Conservation (phyloP, 495 filamentous ascomycete species). For the Podospora bellae-mahoneyi region DNA sequence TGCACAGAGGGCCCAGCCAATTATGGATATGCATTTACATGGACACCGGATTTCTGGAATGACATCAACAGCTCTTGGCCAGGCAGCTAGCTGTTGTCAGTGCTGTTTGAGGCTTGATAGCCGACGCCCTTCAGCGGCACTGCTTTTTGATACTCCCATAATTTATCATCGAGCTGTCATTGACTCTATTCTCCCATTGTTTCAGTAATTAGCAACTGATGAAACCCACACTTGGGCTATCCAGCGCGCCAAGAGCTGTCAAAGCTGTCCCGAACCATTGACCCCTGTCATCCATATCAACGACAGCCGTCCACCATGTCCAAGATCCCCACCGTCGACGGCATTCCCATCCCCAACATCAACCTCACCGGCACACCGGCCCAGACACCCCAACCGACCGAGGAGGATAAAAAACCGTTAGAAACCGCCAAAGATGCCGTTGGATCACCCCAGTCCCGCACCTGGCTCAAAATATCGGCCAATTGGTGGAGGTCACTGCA, state of each 20-base stretch:
- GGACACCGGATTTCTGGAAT: background rate
- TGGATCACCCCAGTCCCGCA: conserved; percentile 49
- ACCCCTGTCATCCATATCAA: background rate
- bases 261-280: background rate
- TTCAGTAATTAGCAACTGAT: too few relatives aligned
- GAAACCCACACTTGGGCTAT: background rate
- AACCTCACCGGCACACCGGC: conserved; percentile 10
- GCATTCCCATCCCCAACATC: conserved; percentile 33
- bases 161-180: background rate
- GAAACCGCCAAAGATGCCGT: conserved; percentile 40
- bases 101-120: background rate
- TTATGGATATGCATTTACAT: conserved; percentile 5
- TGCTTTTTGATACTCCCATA: background rate
- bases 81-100: background rate
- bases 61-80: conserved; percentile 15
- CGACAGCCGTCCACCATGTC: conserved; percentile 16
- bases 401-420: conserved; percentile 21
- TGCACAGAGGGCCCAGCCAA: conserved; percentile 5
- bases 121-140: too few relatives aligned
- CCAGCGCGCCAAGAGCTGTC: background rate
- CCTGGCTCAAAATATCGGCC: conserved; percentile 70
- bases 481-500: conserved; percentile 74
- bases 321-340: conserved; percentile 35
- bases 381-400: background rate
- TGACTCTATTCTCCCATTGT: background rate